These are phyloP conservation scores for Dendrobium nobile DNA, from an alignment of 106 monocot species.

Conservation along the genomic window DNA sequence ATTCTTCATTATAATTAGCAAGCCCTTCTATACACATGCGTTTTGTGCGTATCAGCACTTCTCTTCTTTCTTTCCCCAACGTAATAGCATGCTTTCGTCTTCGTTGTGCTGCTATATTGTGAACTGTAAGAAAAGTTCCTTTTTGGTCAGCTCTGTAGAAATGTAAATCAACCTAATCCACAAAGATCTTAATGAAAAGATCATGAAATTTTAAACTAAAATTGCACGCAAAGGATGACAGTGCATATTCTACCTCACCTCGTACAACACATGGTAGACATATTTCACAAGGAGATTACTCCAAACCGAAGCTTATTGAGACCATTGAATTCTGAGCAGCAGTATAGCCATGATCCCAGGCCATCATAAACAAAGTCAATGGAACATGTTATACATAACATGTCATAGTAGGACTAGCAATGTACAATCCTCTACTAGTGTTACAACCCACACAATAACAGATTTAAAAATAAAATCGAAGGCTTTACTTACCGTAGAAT, in stretches of 20 bases:
- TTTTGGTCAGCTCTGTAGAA: background rate
- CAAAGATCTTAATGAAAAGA: background rate
- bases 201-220: background rate
- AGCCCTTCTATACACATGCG: slow-evolving; percentile 70
- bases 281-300: background rate
- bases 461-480: background rate
- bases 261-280: background rate
- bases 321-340: background rate
- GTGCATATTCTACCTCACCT: background rate
- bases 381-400: background rate
- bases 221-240: background rate
- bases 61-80: slow-evolving; percentile 87
- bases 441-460: background rate
- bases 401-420: background rate
- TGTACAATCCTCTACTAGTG: background rate
- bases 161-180: background rate
- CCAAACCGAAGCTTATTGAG: background rate
- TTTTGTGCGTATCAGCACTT: slow-evolving; percentile 74
- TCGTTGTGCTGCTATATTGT: slow-evolving; percentile 45
- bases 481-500: background rate
- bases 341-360: background rate
- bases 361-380: background rate
- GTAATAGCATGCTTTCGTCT: slow-evolving; percentile 70
- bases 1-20: slow-evolving; percentile 26
- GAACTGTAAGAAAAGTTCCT: slow-evolving; percentile 30